Percentiles rank a stretch among this genome's conserved stretches.
Evolutionary conservation across 192 early-diverging fungal genomes (phyloP).

Genomic region (Chytriomyces sp.): DNA sequence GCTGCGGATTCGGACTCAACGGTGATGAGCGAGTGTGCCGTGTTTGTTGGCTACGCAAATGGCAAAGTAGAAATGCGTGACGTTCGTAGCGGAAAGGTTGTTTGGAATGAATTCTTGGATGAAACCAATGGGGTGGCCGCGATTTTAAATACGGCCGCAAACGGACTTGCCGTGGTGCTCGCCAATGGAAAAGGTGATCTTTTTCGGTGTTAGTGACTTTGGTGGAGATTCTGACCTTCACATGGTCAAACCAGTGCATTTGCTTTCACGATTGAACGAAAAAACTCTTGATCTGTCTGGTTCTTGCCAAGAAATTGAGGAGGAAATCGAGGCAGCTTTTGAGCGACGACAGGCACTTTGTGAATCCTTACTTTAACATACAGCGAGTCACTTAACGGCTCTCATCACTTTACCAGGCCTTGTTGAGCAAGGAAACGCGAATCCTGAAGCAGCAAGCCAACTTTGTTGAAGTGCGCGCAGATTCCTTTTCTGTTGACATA

Average conservation of each 20-base stretch:
- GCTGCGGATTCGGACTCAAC: background rate
- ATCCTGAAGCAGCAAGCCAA: background rate
- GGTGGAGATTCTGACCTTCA: background rate
- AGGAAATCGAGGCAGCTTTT: background rate
- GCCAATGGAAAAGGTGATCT: conserved; percentile 2
- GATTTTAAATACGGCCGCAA: background rate
- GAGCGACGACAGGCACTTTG: background rate
- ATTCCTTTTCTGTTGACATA: too few species aligned
- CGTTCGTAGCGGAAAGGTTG: background rate
- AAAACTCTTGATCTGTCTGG: background rate
- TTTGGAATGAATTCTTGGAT: conserved; percentile 18
- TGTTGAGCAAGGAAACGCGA: background rate
- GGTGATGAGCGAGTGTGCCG: background rate
- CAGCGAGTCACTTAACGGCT: background rate
- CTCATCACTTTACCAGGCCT: background rate
- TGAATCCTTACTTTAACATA: background rate
- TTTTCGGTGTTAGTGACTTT: background rate
- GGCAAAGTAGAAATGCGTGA: conserved; percentile 10
- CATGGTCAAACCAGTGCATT: conserved; percentile 4
- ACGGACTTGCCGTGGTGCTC: background rate
- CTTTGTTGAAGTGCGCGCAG: too few species aligned
- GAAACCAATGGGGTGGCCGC: background rate
- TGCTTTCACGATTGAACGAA: background rate
- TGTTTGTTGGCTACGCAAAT: conserved; percentile 20
- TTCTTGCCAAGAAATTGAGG: background rate